phyloP scores from a whole-genome alignment of 805 yeast genomes.

The Yamadazyma tumulicola region DNA sequence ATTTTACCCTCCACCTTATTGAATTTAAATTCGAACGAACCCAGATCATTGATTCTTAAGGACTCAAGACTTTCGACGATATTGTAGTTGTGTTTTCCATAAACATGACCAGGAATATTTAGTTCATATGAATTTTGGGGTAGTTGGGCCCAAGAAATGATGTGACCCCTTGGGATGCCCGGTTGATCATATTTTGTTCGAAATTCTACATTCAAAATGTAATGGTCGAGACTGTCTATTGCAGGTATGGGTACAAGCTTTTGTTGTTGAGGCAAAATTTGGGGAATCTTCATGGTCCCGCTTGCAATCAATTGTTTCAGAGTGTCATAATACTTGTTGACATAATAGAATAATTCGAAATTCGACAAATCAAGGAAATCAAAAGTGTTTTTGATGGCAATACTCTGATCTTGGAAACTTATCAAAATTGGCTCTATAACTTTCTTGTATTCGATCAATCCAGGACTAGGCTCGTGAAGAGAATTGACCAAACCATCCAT shows the following conservation, averaged over 20 bases:
- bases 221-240: constrained; percentile 4
- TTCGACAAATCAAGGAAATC: constrained; percentile 17
- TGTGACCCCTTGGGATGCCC: constrained; percentile 15
- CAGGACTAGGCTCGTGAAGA: constrained; percentile 31
- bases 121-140: background rate
- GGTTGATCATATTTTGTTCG: constrained; percentile 7
- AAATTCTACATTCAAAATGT: constrained; percentile 10
- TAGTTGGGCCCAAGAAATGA: constrained; percentile 23
- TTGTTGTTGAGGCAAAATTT: constrained; percentile 1
- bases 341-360: constrained; percentile 4
- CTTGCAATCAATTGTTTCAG: constrained; percentile 6
- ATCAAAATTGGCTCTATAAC: constrained; percentile 29
- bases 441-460: constrained; percentile 26
- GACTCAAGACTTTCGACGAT: background rate
- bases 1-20: constrained; percentile 13
- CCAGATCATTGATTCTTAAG: background rate
- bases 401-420: constrained; percentile 5
- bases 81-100: too few relatives aligned
- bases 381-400: constrained; percentile 15
- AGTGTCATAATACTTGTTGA: constrained; percentile 8
- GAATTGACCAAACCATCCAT: constrained; percentile 33
- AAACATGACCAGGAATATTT: background rate
- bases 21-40: constrained; percentile 1
- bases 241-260: background rate
- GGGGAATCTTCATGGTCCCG: constrained; percentile 2